These are phyloP conservation scores for Plasmodium malariae DNA, from an alignment of 169 alveolate genomes.

Conservation along the genomic window DNA sequence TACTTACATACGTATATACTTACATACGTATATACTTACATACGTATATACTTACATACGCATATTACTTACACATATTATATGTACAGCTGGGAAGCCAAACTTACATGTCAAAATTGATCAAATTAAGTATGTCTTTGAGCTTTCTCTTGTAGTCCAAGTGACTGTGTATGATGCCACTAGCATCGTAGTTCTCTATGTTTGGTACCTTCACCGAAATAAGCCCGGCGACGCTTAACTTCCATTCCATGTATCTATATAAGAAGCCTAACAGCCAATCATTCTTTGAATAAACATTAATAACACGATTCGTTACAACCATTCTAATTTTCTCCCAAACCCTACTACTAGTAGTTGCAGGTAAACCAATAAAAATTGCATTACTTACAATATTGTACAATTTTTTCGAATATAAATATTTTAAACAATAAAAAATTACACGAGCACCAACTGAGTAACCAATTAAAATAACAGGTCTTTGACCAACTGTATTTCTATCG, in stretches of 20 bases:
- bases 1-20: too few relatives aligned
- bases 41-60: neutral
- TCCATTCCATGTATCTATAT: slow-evolving; percentile 93
- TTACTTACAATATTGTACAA: slow-evolving; percentile 87
- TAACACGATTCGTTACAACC: slow-evolving; percentile 92
- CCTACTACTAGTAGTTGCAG: slow-evolving; percentile 87
- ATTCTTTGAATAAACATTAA: slow-evolving; percentile 90
- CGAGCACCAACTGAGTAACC: slow-evolving; percentile 95
- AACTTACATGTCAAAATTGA: slow-evolving; percentile 76
- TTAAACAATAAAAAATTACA: slow-evolving; percentile 89
- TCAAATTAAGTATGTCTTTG: slow-evolving; percentile 78
- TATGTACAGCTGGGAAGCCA: neutral
- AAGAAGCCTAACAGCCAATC: slow-evolving; percentile 94
- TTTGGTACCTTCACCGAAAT: slow-evolving; percentile 83
- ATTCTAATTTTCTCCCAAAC: slow-evolving; percentile 90
- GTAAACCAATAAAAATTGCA: slow-evolving; percentile 92
- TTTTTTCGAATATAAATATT: slow-evolving; percentile 86
- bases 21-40: neutral
- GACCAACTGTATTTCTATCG: slow-evolving; percentile 89
- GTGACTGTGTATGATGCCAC: slow-evolving; percentile 85
- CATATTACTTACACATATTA: too few relatives aligned
- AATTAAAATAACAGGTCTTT: slow-evolving; percentile 92
- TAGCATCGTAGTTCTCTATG: slow-evolving; percentile 89
- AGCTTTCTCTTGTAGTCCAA: slow-evolving; percentile 80
- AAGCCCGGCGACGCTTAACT: slow-evolving; percentile 88